A percentile compares a stretch with the other conserved stretches of the same genome.
Evolutionary conservation across 495 filamentous ascomycete genomes (phyloP).

Genomic region (Hypoxylon cercidicola): DNA sequence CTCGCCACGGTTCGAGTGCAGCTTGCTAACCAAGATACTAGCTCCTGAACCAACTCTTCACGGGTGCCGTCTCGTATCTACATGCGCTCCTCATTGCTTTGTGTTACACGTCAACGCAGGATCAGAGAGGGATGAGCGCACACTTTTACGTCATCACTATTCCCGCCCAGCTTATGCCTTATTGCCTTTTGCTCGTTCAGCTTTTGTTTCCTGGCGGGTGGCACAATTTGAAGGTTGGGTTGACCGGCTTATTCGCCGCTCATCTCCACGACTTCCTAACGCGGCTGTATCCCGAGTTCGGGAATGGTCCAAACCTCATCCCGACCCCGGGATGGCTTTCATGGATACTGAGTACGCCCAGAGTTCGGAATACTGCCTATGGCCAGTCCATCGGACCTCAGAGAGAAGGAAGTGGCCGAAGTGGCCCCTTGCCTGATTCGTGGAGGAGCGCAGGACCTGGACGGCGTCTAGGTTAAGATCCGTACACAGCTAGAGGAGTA

Average conservation of each 20-base stretch:
- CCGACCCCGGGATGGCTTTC: slow-evolving; percentile 74
- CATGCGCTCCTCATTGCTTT: slow-evolving; percentile 78
- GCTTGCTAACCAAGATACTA: slow-evolving; percentile 48
- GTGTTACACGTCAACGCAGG: slow-evolving; percentile 82
- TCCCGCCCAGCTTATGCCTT: slow-evolving; percentile 77
- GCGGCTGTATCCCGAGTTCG: slow-evolving; percentile 83
- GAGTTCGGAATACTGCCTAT: slow-evolving; percentile 59
- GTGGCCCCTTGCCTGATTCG: slow-evolving; percentile 61
- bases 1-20: slow-evolving; percentile 6
- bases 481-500: slow-evolving; percentile 4
- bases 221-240: slow-evolving; percentile 61
- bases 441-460: slow-evolving; percentile 77
- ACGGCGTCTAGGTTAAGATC: slow-evolving; percentile 67
- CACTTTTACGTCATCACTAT: slow-evolving; percentile 82
- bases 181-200: slow-evolving; percentile 75
- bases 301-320: slow-evolving; percentile 77
- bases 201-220: slow-evolving; percentile 66
- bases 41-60: slow-evolving; percentile 60
- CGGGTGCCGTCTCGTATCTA: slow-evolving; percentile 65
- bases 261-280: slow-evolving; percentile 89
- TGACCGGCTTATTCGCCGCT: slow-evolving; percentile 79
- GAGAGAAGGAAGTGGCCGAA: slow-evolving; percentile 49
- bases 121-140: slow-evolving; percentile 76
- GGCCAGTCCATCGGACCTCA: slow-evolving; percentile 65
- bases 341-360: slow-evolving; percentile 65